phyloP scores from a whole-genome alignment of 2,329 filamentous ascomycete genomes.

The Tolypocladium tundrense region DNA sequence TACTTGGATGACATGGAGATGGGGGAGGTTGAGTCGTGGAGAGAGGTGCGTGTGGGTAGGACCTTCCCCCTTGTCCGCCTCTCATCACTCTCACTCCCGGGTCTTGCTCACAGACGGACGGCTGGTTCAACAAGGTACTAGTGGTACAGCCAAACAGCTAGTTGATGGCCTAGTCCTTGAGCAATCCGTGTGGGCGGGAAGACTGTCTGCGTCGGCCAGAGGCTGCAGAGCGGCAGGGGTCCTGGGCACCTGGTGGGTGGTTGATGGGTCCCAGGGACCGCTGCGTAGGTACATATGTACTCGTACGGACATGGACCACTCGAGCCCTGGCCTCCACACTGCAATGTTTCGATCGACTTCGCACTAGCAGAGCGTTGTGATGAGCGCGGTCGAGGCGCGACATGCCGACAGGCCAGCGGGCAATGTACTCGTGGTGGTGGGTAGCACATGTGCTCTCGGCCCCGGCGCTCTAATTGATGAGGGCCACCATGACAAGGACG shows the following conservation, averaged over 20 bases:
- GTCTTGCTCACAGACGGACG: background rate
- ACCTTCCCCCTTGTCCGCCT: background rate
- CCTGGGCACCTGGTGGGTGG: background rate
- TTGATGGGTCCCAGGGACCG: background rate
- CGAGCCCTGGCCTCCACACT: background rate
- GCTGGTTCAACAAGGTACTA: background rate
- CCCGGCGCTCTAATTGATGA: background rate
- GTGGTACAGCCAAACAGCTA: background rate
- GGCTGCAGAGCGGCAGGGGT: conserved; percentile 1
- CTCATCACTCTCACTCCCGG: background rate
- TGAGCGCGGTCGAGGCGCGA: background rate
- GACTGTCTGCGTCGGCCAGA: conserved; percentile 3
- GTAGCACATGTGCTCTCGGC: background rate
- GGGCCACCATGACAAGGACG: background rate
- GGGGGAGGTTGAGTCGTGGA: conserved; percentile 2
- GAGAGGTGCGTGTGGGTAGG: background rate
- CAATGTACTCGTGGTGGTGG: background rate
- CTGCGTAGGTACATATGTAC: too few species aligned
- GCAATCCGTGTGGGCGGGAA: background rate
- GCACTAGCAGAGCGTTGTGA: background rate
- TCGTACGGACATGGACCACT: background rate
- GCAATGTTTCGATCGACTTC: background rate
- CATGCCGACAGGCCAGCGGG: background rate
- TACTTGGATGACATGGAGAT: conserved; percentile 9
- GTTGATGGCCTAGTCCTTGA: background rate